Evolutionary conservation across 139 green algal species (phyloP), one percentile per base, ranked within the genome.

Genomic region (Chara braunii): DNA sequence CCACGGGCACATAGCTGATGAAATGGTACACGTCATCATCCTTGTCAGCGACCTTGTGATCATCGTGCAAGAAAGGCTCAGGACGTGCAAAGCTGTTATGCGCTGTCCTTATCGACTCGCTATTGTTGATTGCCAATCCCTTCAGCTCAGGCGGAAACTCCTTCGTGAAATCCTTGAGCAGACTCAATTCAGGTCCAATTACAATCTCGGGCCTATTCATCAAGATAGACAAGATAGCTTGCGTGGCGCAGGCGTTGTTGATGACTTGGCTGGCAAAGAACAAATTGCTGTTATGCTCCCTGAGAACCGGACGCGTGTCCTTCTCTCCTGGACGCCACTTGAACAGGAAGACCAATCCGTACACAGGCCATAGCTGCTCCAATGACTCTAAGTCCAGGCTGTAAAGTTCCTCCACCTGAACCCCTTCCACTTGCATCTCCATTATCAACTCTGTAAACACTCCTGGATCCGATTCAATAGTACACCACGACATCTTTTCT

Each of bases 301-400:
- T 68, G 1, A 68, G 29, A 1, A 86, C 44, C 0, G 79, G 65
- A 1, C 86, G 64, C 1, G 69, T 61, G 29, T 89, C 82, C 29
- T 80, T 78, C 51, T 96, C 90, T 3, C 60, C 72, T 7, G 82
- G 59, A 18, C 77, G 72, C 84, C 84, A 98, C 74, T 98, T 98
- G 84, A 99, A 99, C 31, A 99, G 80, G 64, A 99, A 99, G 2
- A 99, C 90, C 1, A 99, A 76, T 0, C 93, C 93, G 68, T 95
- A 94, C 3, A 99, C 82, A 0, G 90, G 92, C 51, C 60, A 72
- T 14, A 94, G 51, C 1, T 70, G 30, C 8, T 70, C 22, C 28
- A 94, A 69, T 0, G 65, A 63, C 8, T 88, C 78, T 3, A 76
- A 51, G 35, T 96, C 91, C 22, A 95, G 44, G 0, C 82, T 84